These are phyloP conservation scores for Musa itinerans DNA, from an alignment of 176 grass and related monocot genomes.

Conservation along the genomic window DNA sequence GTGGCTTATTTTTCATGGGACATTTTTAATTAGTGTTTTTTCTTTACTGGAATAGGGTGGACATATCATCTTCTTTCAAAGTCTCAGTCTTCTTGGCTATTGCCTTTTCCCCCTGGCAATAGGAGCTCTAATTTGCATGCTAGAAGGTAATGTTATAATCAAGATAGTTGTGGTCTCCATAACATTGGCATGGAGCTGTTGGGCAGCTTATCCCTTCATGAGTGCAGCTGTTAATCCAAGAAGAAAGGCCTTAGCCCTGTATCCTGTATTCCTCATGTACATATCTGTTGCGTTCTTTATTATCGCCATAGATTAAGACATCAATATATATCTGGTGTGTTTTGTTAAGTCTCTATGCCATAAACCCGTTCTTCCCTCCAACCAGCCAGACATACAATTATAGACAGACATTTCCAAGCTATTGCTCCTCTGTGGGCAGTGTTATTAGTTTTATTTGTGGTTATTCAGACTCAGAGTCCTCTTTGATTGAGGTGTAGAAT, in stretches of 20 bases:
- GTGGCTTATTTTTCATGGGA: not conserved
- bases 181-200: slow-evolving; percentile 88
- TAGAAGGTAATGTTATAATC: slow-evolving; percentile 79
- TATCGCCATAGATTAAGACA: slow-evolving; percentile 73
- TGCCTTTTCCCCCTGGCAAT: slow-evolving; percentile 91
- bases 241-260: slow-evolving; percentile 84
- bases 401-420: too few species aligned
- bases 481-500: too few species aligned
- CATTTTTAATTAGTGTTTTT: slow-evolving; percentile 8
- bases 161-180: slow-evolving; percentile 74
- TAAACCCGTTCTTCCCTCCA: not conserved
- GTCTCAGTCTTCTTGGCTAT: slow-evolving; percentile 93
- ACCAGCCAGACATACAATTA: not conserved
- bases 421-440: too few species aligned
- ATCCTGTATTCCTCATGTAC: slow-evolving; percentile 97
- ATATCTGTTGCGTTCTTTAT: slow-evolving; percentile 93
- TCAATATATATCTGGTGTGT: not conserved
- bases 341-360: not conserved
- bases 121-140: slow-evolving; percentile 78
- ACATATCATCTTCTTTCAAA: slow-evolving; percentile 98
- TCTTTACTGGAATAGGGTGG: slow-evolving; percentile 49
- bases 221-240: slow-evolving; percentile 91
- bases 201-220: slow-evolving; percentile 99
- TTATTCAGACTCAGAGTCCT: too few species aligned
- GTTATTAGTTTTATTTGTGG: too few species aligned